Percentiles rank a stretch among this genome's conserved stretches.
Evolutionary conservation across 148 eudicot species (phyloP).

Genomic region (Heliamphora exappendiculata): DNA sequence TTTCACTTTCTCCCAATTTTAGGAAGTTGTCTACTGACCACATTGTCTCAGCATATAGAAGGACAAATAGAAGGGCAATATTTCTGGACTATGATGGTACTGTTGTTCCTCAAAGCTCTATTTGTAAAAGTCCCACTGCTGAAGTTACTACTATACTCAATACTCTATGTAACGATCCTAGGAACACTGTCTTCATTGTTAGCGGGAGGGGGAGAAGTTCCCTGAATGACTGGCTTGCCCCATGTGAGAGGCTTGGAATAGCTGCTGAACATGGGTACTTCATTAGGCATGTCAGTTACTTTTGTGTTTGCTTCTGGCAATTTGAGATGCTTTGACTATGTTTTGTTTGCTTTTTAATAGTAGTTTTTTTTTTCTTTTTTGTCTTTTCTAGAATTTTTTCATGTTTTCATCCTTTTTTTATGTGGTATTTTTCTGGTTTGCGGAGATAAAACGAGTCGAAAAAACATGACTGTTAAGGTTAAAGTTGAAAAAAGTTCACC

Average conservation of each 20-base stretch:
- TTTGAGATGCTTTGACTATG: neutral
- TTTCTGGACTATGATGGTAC: constrained; percentile 84
- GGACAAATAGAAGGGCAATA: constrained; percentile 59
- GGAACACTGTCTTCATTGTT: constrained; percentile 58
- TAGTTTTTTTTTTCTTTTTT: neutral
- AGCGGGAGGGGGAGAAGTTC: constrained; percentile 61
- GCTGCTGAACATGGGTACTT: constrained; percentile 82
- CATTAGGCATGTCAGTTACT: constrained; percentile 32
- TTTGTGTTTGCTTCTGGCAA: neutral
- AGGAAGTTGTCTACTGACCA: constrained; percentile 63
- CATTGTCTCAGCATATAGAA: constrained; percentile 62
- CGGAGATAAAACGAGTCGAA: neutral
- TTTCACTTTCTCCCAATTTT: constrained; percentile 78
- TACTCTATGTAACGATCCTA: constrained; percentile 53
- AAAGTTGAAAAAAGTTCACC: neutral
- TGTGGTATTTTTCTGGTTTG: neutral
- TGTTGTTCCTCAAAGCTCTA: constrained; percentile 46
- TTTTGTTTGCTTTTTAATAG: neutral
- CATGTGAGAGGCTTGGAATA: constrained; percentile 54
- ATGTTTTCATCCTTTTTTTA: too few relatives aligned
- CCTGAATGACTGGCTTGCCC: constrained; percentile 62
- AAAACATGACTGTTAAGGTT: neutral
- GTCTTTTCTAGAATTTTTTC: neutral
- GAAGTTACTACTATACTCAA: constrained; percentile 45
- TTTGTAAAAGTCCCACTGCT: constrained; percentile 44